Percentiles rank a stretch among this genome's conserved stretches.
Evolutionary conservation across 2,329 filamentous ascomycete species (phyloP).

Genomic region (Podosphaera leucotricha): DNA sequence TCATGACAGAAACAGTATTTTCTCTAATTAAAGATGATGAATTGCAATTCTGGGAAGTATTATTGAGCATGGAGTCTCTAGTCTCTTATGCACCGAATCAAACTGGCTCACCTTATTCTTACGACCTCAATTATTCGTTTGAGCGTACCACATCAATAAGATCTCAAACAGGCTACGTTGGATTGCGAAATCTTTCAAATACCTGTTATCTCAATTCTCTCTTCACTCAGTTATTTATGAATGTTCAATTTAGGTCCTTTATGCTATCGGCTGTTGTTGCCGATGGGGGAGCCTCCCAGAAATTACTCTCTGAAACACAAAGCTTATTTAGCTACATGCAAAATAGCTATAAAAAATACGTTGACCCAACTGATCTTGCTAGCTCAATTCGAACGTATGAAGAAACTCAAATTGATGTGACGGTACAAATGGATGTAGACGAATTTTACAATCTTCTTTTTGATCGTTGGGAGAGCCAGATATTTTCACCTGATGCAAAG

Average conservation of each 20-base stretch:
- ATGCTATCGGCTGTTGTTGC: constrained; percentile 40
- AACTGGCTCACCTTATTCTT: constrained; percentile 26
- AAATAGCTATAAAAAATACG: constrained; percentile 46
- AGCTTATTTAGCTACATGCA: constrained; percentile 71
- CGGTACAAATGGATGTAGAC: constrained; percentile 91
- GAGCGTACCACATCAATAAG: constrained; percentile 47
- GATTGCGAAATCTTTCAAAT: constrained; percentile 76
- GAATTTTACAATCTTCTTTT: constrained; percentile 93
- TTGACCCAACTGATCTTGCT: constrained; percentile 53
- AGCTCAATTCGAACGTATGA: constrained; percentile 62
- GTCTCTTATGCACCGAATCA: constrained; percentile 21
- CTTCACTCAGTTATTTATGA: constrained; percentile 91
- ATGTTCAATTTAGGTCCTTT: constrained; percentile 64
- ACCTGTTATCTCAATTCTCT: constrained; percentile 96
- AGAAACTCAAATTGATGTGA: constrained; percentile 60
- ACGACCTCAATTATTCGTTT: constrained; percentile 35
- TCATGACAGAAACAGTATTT: constrained; percentile 36
- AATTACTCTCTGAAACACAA: constrained; percentile 54
- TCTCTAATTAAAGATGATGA: constrained; percentile 28
- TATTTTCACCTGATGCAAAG: constrained; percentile 43
- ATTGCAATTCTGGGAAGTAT: constrained; percentile 24
- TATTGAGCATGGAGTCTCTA: constrained; percentile 27
- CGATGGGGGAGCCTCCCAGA: constrained; percentile 32
- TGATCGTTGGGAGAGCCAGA: constrained; percentile 70
- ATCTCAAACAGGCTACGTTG: constrained; percentile 60